Conservation (phyloP, 305 asterid genomes). For the Fraxinus nigra region DNA sequence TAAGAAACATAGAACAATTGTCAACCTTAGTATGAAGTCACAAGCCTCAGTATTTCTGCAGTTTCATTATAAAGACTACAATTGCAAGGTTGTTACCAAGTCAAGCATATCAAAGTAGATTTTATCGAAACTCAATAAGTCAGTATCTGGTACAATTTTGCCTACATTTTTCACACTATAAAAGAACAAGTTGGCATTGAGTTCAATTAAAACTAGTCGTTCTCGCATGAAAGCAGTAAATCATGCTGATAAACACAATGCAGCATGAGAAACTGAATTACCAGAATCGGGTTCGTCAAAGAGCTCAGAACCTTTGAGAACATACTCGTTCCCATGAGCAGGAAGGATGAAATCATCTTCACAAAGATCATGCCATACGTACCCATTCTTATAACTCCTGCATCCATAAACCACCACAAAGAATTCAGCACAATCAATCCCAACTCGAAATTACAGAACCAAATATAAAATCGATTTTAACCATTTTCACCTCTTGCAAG, state of each 20-base stretch:
- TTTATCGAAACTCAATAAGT: neutral
- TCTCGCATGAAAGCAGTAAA: neutral
- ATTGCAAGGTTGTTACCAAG: neutral
- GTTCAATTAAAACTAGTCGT: neutral
- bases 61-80: neutral
- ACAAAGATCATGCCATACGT: slow-evolving; percentile 85
- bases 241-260: neutral
- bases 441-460: neutral
- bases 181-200: neutral
- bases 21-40: neutral
- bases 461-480: neutral
- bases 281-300: slow-evolving; percentile 67
- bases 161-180: neutral
- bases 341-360: slow-evolving; percentile 78
- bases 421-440: neutral
- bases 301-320: slow-evolving; percentile 89
- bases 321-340: slow-evolving; percentile 79
- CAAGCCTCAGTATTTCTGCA: neutral
- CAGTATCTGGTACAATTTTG: neutral
- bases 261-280: slow-evolving; percentile 13
- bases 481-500: slow-evolving; percentile 78
- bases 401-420: slow-evolving; percentile 21
- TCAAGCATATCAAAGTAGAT: neutral
- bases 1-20: neutral
- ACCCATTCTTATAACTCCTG: slow-evolving; percentile 83